Evolutionary conservation across 2,329 filamentous ascomycete species (phyloP), one percentile per base, ranked within the genome.

Genomic region (Periconia sp.): DNA sequence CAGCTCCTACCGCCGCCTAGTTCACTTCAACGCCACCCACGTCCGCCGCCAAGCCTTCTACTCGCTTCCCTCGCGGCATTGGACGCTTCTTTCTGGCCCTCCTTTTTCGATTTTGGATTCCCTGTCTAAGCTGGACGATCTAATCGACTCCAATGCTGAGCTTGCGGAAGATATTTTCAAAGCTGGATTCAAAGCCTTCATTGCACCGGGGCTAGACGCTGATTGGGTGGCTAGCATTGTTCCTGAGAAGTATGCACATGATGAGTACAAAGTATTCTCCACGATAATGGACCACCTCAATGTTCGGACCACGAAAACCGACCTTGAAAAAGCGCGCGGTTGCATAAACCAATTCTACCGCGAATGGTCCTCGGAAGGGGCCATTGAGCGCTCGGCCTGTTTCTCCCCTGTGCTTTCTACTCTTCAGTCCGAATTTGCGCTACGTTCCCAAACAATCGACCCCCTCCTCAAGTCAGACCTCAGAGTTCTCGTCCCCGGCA

Each of bases 281-380:
- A 62, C 59, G 17, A 75, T 85, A 56, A 81, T 82, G 19, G 73
- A 78, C 10, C 78, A 85, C 31, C 92, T 91, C 86, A 78, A 82
- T 15, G 85, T 83, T 4, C 77, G 82, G 22, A 87, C 91, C 11
- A 92, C 85, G 30, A 73, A 83, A 18, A 76, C 77, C 16, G 92
- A 97, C 61, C 76, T 95, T 39, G 90, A 95, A 65, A 99, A 97
- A 71, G 92, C 92, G 2, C 83, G 91, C 50, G 95, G 90, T 61
- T 97, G 92, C 2, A 79, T 99, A 37, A 85, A 92, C 9, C 94
- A 99, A 64, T 89, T 97, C 67, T 97, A 92, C 70, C 85, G 94
- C 12, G 94, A 99, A 69, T 99, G 95, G 94, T 90, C 89, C 17
- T 80, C 77, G 2, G 91, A 88, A 59, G 94, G 92, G 0, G 76